A percentile compares a stretch with the other conserved stretches of the same genome.
These are phyloP conservation scores for Nakazawaea ishiwadae DNA, from an alignment of 805 yeast species.

Conservation along the genomic window DNA sequence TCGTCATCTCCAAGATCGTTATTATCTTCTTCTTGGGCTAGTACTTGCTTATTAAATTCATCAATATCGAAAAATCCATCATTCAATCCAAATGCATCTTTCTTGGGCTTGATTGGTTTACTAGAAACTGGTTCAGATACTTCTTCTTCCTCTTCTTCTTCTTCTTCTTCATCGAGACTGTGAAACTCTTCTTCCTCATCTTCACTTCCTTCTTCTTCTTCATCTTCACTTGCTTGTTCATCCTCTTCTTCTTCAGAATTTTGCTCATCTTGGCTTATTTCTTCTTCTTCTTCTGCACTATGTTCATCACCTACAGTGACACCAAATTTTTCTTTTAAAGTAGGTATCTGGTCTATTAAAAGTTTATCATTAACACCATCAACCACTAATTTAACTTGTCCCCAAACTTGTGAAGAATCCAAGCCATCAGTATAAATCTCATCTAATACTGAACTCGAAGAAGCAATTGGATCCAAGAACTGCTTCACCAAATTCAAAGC, in stretches of 20 bases:
- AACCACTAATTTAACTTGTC: conserved; percentile 80
- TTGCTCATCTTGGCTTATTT: conserved; percentile 30
- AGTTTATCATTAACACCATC: conserved; percentile 71
- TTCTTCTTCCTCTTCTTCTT: conserved; percentile 16
- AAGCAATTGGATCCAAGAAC: conserved; percentile 51
- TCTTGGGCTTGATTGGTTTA: conserved; percentile 20
- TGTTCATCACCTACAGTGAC: conserved; percentile 20
- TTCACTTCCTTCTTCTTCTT: conserved; percentile 15
- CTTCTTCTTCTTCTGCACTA: conserved; percentile 28
- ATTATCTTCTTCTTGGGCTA: conserved; percentile 50
- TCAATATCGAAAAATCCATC: conserved; percentile 84
- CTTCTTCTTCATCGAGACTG: conserved; percentile 10
- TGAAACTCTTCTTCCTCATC: conserved; percentile 10
- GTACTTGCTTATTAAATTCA: conserved; percentile 72
- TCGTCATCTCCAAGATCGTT: conserved; percentile 43
- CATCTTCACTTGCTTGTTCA: conserved; percentile 22
- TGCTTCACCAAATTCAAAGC: conserved; percentile 35
- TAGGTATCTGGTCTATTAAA: conserved; percentile 51
- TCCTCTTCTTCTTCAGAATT: conserved; percentile 25
- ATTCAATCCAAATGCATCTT: conserved; percentile 64
- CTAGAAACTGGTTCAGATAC: conserved; percentile 11
- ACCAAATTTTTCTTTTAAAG: conserved; percentile 34
- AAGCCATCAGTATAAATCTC: conserved; percentile 81
- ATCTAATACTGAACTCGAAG: conserved; percentile 58
- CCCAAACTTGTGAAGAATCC: conserved; percentile 90